These are phyloP conservation scores for Hemisphaericaspora xylofermentans DNA, from an alignment of 1,139 yeast genomes.

Conservation along the genomic window DNA sequence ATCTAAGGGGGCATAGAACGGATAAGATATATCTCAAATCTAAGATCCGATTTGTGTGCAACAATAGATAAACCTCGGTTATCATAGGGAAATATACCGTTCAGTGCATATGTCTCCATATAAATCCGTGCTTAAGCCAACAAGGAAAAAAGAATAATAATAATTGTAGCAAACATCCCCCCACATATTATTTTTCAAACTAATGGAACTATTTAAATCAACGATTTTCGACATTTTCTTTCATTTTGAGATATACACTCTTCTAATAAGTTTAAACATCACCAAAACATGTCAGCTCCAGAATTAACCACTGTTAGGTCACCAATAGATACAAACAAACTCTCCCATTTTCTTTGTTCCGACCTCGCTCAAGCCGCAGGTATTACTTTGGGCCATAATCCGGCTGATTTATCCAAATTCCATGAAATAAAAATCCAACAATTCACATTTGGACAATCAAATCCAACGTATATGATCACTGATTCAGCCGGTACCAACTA, in stretches of 20 bases:
- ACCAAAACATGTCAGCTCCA: slow-evolving; percentile 13
- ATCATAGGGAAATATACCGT: too few relatives aligned
- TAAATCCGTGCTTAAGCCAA: too few relatives aligned
- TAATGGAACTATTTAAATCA: slow-evolving; percentile 1
- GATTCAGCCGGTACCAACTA: slow-evolving; percentile 42
- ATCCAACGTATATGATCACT: slow-evolving; percentile 58
- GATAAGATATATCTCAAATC: too few relatives aligned
- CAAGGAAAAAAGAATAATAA: too few relatives aligned
- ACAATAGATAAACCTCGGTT: too few relatives aligned
- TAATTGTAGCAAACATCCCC: too few relatives aligned
- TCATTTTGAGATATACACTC: not conserved
- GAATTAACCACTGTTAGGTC: slow-evolving; percentile 34
- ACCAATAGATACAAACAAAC: slow-evolving; percentile 33
- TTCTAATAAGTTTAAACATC: not conserved
- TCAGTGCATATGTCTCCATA: too few relatives aligned
- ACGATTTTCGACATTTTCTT: not conserved
- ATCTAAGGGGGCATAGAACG: too few relatives aligned
- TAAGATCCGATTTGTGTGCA: too few relatives aligned
- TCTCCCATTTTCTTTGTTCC: slow-evolving; percentile 28
- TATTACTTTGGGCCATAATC: slow-evolving; percentile 21
- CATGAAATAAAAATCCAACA: slow-evolving; percentile 35
- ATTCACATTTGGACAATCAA: slow-evolving; percentile 66
- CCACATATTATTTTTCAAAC: too few relatives aligned
- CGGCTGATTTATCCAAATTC: slow-evolving; percentile 21
- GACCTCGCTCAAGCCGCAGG: slow-evolving; percentile 5